Evolutionary conservation across 352 stramenopile species (phyloP).

Genomic region (Plasmopara viticola): DNA sequence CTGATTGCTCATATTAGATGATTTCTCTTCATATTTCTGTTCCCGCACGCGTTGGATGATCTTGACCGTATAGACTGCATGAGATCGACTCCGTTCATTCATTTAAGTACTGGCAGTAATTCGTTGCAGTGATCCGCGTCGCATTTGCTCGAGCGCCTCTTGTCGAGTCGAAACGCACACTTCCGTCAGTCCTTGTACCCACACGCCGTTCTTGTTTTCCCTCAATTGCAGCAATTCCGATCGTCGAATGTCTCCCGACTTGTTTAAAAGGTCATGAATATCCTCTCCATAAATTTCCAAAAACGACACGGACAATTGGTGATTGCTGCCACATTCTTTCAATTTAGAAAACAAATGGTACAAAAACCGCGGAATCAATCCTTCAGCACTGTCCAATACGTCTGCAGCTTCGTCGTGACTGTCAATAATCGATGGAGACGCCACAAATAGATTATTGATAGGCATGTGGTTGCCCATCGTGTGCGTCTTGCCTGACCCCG

Average conservation of each 20-base stretch:
- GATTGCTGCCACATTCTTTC: slow-evolving; percentile 26
- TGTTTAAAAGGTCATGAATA: slow-evolving; percentile 91
- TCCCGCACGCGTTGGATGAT: slow-evolving; percentile 48
- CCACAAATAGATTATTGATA: slow-evolving; percentile 31
- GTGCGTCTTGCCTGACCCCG: slow-evolving; percentile 78
- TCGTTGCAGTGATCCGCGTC: slow-evolving; percentile 55
- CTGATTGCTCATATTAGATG: slow-evolving; percentile 12
- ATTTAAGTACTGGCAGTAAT: slow-evolving; percentile 85
- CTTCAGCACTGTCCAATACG: slow-evolving; percentile 46
- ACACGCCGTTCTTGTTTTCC: slow-evolving; percentile 64
- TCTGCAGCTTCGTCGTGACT: slow-evolving; percentile 16
- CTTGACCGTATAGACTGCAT: slow-evolving; percentile 85
- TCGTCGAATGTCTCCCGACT: slow-evolving; percentile 18
- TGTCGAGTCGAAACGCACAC: slow-evolving; percentile 44
- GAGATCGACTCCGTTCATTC: slow-evolving; percentile 84
- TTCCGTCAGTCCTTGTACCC: slow-evolving; percentile 75
- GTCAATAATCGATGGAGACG: slow-evolving; percentile 11
- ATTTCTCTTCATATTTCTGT: slow-evolving; percentile 11
- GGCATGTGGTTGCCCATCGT: slow-evolving; percentile 76
- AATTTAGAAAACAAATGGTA: slow-evolving; percentile 65
- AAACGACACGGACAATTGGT: slow-evolving; percentile 77
- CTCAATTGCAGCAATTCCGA: slow-evolving; percentile 60
- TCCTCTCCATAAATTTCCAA: slow-evolving; percentile 98
- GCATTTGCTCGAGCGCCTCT: slow-evolving; percentile 78
- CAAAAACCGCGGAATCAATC: slow-evolving; percentile 80